Base-by-base conservation (phyloP, 768 basidiomycete genomes). In the Naganishia vishniacii region DNA sequence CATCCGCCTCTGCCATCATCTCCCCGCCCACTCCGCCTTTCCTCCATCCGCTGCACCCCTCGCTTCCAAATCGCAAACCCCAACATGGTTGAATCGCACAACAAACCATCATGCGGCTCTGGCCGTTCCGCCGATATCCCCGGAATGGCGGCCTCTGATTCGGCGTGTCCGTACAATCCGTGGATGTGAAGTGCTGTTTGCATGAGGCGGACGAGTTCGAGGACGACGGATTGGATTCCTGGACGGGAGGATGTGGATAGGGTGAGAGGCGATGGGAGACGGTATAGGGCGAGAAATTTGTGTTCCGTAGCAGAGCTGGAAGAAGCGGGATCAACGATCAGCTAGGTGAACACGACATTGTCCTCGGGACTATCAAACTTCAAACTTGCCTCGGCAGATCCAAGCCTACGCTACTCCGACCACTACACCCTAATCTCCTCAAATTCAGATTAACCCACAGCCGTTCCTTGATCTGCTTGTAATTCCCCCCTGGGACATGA, bases 281-380 rank as follows among this genome's bases (percentile, higher is more conserved):
- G 48, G 45, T 66, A 66, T 12, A 56, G 49, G 7, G 59, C n/a
- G 31, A 31, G 44, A 51, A 66, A 53, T 41, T 66, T 66, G 65
- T 53, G 61, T 32, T 61, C 26, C 11, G 62, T 63, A 2, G 62
- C 62, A 6, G n/a, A 12, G n/a, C 48, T 51, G 31, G 28, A 28
- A n/a, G 28, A 16, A 26, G 31, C 40, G 46, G 11, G n/a, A 40
- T 16, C 9, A 15, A 40, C 53, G 37, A n/a, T 8, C n/a, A 18
- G n/a, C n/a, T n/a, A n/a, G n/a, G n/a, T n/a, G n/a, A n/a, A n/a
- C n/a, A n/a, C n/a, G 34, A 7, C 34, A 37, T 37, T 15, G 8
- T 15, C 8, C 34, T 37, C 34, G 8, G 15, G 15, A 7, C 34
- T 37, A 7, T 7, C 34, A 37, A 15, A 37, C 34, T 15, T 37